Evolutionary conservation across 2,329 filamentous ascomycete species (phyloP).

Genomic region (Nemania diffusa): DNA sequence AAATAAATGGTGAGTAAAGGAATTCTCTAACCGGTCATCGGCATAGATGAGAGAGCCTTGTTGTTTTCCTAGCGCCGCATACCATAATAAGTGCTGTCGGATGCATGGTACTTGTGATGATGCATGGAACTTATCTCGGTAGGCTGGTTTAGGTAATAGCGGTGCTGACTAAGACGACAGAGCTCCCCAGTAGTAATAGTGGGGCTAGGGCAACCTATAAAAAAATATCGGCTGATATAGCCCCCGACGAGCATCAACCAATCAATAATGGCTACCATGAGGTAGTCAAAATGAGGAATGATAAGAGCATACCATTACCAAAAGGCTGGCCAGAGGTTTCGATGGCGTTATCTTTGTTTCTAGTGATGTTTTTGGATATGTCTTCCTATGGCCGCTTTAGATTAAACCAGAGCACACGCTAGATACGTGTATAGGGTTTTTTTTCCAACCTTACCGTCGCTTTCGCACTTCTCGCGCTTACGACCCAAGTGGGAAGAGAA

Average conservation of each 20-base stretch:
- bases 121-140: no score
- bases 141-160: no score
- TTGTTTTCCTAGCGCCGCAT: no score
- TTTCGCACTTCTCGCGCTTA: slow-evolving; percentile 13
- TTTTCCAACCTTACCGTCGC: slow-evolving; percentile 3
- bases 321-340: background rate
- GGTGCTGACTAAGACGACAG: no score
- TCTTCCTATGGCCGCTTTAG: slow-evolving; percentile 8
- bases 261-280: background rate
- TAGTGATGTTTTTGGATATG: background rate
- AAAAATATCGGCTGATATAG: no score
- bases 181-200: no score
- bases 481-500: background rate
- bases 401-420: background rate
- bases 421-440: background rate
- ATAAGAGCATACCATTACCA: background rate
- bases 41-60: no score
- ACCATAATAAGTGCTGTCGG: no score
- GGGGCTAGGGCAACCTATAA: no score
- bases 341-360: background rate
- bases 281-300: background rate
- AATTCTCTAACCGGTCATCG: no score
- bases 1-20: no score
- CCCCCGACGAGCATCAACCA: background rate
- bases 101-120: no score